Evolutionary conservation across 441 rosid species (phyloP), one percentile per base, ranked within the genome.

Genomic region (Populus hybrid): DNA sequence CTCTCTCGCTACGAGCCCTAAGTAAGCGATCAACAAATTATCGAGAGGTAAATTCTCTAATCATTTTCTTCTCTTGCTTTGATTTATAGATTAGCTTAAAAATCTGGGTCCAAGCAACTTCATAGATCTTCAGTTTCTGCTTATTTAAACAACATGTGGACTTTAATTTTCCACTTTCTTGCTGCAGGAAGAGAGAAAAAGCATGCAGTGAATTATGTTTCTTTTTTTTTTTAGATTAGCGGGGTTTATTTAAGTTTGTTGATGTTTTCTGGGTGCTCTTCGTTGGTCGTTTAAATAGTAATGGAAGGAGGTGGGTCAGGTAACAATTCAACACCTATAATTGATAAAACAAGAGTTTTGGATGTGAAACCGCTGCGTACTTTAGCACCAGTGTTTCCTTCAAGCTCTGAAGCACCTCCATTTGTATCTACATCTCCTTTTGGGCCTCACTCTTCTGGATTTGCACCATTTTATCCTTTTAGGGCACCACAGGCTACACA

Each of bases 391-490:
- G 79, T 91, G 10, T 91, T 92, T 75, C 89, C 95, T 20, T 76
- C 88, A 20, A 74, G 69, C 21, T 78, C 85, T 1, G 85, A 85
- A 78, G 84, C 83, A 77, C 83, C 94, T 2, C 90, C 92, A 0
- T 90, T 87, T 78, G 86, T 81, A 28, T 84, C 86, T 61, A 81
- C 83, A 2, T 83, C 89, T 74, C 91, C 94, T 8, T 71, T 81
- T 4, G 92, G 93, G 24, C 93, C 93, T 72, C 87, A 82, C 53
- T 89, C 97, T 2, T 69, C 93, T 61, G 93, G 90, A 21, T 79
- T 87, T 81, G 71, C 94, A 5, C 90, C 93, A 0, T 88, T 89
- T 70, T 91, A 85, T 82, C 96, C 98, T 0, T 91, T 90, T 84
- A 81, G 81, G 35, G 76, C 84, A n/a, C 79, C 88, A 1, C 82